Percentiles rank a stretch among this genome's conserved stretches.
phyloP scores from a whole-genome alignment of 495 filamentous ascomycete species.

The Neurospora hispaniola region DNA sequence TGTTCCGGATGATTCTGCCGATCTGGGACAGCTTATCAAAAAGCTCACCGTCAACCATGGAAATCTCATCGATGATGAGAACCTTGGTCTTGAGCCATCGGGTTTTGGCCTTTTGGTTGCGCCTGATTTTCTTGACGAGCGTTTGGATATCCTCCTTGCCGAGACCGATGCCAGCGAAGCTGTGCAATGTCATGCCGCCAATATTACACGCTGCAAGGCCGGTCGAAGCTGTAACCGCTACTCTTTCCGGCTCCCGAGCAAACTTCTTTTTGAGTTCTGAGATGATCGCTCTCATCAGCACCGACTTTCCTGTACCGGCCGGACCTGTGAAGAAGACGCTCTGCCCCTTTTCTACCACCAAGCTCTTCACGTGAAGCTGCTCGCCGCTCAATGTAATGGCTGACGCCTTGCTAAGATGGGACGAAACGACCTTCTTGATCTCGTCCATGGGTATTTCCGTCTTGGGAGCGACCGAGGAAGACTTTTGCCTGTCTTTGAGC shows the following conservation, averaged over 20 bases:
- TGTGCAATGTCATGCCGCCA: conserved; percentile 89
- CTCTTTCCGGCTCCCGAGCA: conserved; percentile 58
- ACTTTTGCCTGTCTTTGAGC: conserved; percentile 49
- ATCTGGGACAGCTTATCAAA: conserved; percentile 94
- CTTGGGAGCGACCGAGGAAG: conserved; percentile 20
- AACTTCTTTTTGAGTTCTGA: conserved; percentile 65
- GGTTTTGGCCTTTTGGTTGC: conserved; percentile 74
- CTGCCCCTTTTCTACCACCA: conserved; percentile 63
- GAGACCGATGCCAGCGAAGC: conserved; percentile 88
- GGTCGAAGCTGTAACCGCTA: conserved; percentile 92
- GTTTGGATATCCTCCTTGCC: conserved; percentile 79
- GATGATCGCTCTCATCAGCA: conserved; percentile 87
- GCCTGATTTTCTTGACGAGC: conserved; percentile 84
- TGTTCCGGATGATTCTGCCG: conserved; percentile 69
- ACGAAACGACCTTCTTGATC: conserved; percentile 21
- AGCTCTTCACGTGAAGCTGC: conserved; percentile 68
- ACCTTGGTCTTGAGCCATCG: conserved; percentile 83
- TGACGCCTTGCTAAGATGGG: conserved; percentile 34
- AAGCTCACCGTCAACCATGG: conserved; percentile 95
- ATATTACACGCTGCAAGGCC: conserved; percentile 96
- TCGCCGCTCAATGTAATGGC: conserved; percentile 71
- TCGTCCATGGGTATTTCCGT: conserved; percentile 20
- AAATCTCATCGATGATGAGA: conserved; percentile 88
- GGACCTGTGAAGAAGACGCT: conserved; percentile 98
- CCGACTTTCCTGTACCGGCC: conserved; percentile 94